phyloP scores from a whole-genome alignment of 495 filamentous ascomycete species.

The Penicillium cosmopolitanum region DNA sequence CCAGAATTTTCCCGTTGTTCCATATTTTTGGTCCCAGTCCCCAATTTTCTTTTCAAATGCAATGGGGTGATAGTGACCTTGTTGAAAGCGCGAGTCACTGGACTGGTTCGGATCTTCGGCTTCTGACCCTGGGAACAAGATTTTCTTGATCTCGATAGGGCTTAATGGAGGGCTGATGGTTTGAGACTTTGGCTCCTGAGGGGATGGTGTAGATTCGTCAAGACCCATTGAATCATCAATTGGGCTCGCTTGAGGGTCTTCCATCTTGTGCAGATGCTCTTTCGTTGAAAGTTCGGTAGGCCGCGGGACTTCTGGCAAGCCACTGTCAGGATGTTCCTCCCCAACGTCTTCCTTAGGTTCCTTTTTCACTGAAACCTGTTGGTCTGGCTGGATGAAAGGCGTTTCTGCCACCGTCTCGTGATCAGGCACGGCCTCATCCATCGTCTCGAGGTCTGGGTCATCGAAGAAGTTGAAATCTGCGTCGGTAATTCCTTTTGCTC shows the following conservation, averaged over 20 bases:
- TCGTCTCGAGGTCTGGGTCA: slow-evolving; percentile 53
- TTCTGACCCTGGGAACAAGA: slow-evolving; percentile 42
- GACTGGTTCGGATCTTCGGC: slow-evolving; percentile 8
- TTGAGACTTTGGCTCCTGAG: slow-evolving; percentile 29
- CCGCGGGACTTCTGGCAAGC: not conserved
- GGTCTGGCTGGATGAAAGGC: not conserved
- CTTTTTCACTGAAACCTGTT: slow-evolving; percentile 8
- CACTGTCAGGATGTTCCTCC: not conserved
- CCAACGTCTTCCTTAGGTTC: slow-evolving; percentile 7
- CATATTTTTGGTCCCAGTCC: slow-evolving; percentile 56
- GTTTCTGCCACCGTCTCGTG: slow-evolving; percentile 19
- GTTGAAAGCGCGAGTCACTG: slow-evolving; percentile 24
- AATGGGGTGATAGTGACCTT: slow-evolving; percentile 53
- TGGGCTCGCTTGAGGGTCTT: not conserved
- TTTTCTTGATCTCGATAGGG: slow-evolving; percentile 52
- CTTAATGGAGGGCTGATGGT: slow-evolving; percentile 55
- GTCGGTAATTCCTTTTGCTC: slow-evolving; percentile 79
- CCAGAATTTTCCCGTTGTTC: slow-evolving; percentile 52
- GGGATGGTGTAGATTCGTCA: slow-evolving; percentile 15
- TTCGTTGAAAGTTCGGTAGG: not conserved
- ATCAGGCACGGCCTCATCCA: slow-evolving; percentile 18
- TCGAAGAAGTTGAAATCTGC: slow-evolving; percentile 93
- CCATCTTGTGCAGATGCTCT: not conserved
- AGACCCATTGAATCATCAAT: slow-evolving; percentile 12
- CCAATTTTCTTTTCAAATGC: slow-evolving; percentile 49